Base-by-base conservation (phyloP, 768 basidiomycete species). In the Psilocybe azurescens region DNA sequence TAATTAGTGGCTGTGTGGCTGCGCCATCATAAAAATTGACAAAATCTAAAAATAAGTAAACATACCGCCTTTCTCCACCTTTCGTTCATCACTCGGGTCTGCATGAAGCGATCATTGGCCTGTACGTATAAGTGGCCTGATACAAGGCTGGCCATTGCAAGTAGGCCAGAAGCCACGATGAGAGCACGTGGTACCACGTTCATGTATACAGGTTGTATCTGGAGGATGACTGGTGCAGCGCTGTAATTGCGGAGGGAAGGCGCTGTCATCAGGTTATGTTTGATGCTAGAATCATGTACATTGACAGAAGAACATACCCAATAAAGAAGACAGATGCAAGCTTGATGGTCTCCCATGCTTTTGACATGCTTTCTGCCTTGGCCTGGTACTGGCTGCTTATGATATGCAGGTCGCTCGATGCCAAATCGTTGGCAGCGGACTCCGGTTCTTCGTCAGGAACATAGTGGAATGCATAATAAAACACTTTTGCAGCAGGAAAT, bases 1-100 rank as follows among this genome's bases (percentile, higher is more conserved):
- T 30, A 44, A 41, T 44, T 28, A 59, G 50, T 36, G 38, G 48
- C 51, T 30, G 51, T 44, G 33, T 10, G 16, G 3, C 50, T 44
- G 33, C 16, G 16, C 2, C 50, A 33, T 24, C 0, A 18, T 41
- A n/a, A 53, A 59, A 53, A n/a, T n/a, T n/a, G n/a, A n/a, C n/a
- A n/a, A 36, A 60, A 41, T 53, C 16, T 33, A 36, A 36, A 36
- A 36, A 36, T 33, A 28, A 18, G 1, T 32, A 18, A n/a, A 55
- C 59, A 33, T 51, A 60, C 53, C 14, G 53, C 44, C 30, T 50
- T 53, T 52, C 59, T 54, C 59, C 59, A 60, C 36, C 28, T 32
- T 39, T 36, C 24, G 13, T 28, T 20, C 18, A 60, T 46, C 41
- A 16, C 20, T 33, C 53, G 46, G 32, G n/a, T 32, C 29, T 33